Evolutionary conservation across 805 yeast genomes (phyloP).

Genomic region (Yarrowia sp.): DNA sequence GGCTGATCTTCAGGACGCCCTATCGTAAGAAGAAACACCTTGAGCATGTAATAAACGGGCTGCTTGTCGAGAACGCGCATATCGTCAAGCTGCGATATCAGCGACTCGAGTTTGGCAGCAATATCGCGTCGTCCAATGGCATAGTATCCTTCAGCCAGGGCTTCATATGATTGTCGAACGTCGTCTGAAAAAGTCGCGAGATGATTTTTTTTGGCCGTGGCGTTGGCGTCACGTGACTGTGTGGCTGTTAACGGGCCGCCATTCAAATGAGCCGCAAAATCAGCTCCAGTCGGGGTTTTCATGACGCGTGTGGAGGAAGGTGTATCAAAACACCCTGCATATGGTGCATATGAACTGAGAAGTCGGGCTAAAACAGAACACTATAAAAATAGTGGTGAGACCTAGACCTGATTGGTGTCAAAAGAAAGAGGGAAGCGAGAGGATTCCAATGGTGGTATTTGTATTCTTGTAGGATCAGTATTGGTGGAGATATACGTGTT

Average conservation of each 20-base stretch:
- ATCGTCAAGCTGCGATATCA: not conserved
- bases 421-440: no score
- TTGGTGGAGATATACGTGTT: no score
- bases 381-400: no score
- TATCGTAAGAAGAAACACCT: slow-evolving; percentile 5
- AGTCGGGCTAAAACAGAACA: no score
- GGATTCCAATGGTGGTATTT: no score
- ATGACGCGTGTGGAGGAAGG: not conserved
- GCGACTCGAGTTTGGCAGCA: not conserved
- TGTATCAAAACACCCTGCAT: not conserved
- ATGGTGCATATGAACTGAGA: not conserved
- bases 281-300: not conserved
- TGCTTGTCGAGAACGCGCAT: not conserved
- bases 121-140: slow-evolving; percentile 6
- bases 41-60: slow-evolving; percentile 18
- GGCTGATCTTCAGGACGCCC: slow-evolving; percentile 7
- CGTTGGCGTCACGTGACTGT: not conserved
- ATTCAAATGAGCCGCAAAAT: not conserved
- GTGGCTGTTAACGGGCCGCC: not conserved
- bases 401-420: no score
- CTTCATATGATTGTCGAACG: not conserved
- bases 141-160: not conserved
- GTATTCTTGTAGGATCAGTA: no score
- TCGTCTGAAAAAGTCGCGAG: slow-evolving; percentile 12
- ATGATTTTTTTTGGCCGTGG: slow-evolving; percentile 4